Base-by-base conservation (phyloP, 129 eudicot genomes). In the Flaveria bidentis region DNA sequence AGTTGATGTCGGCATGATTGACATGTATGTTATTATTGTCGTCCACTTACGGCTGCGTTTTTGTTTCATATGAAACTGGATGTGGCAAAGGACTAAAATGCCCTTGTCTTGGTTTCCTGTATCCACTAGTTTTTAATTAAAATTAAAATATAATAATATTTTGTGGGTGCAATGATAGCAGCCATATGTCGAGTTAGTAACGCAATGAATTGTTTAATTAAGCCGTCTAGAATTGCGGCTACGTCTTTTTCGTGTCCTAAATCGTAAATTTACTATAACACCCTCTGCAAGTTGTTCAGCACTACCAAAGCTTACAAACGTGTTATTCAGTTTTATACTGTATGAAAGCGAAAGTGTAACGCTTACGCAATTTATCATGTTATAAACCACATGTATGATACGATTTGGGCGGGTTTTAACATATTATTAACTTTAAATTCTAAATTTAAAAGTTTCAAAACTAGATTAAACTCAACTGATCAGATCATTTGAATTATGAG, bases 11-110 rank as follows among this genome's bases (percentile, higher is more conserved):
- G 78, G 78, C 83, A 80, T 80, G 83, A 80, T 80, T 20, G 83
- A 73, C 74, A 80, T 79, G 83, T 80, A 80, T 65, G 61, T 39
- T 71, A 61, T 39, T 71, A 61, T 63, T 79, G 78, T 79, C 73
- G 78, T 77, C 83, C 83, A 79, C 83, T 72, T 79, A 80, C 69
- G 83, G 79, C 83, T 73, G 74, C 79, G 23, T 25, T 73, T 65
- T 26, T 64, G 53, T 49, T 68, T 77, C 17, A 15, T 3, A 2
- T 11, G 61, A 7, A 52, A 15, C 47, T 6, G n/a, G n/a, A 36
- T 7, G 1, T 13, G 22, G 5, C 11, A 53, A 39, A 72, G 39
- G 78, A 72, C 78, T 18, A 9, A 36, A 79, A 39, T 22, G 22
- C 73, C 83, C 57, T 72, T 51, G 65, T 22, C 14, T 23, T 14